Percentiles rank a stretch among this genome's conserved stretches.
Evolutionary conservation across 768 basidiomycete genomes (phyloP).

Genomic region (Lactarius pseudohatsudake): DNA sequence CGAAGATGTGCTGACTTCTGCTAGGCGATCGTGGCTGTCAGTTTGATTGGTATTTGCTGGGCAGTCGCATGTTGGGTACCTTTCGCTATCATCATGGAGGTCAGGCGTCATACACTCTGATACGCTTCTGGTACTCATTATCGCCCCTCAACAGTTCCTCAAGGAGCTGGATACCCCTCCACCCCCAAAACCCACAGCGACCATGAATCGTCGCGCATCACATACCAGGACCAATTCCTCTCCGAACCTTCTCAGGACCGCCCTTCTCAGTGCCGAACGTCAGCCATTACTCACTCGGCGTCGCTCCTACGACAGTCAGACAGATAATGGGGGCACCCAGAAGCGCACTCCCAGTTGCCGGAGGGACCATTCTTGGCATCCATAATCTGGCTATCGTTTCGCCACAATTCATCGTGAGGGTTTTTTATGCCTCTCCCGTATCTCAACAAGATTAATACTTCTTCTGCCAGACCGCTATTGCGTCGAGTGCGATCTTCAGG

Average conservation of each 20-base stretch:
- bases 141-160: slow-evolving; percentile 22
- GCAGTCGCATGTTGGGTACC: slow-evolving; percentile 98
- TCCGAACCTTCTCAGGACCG: slow-evolving; percentile 40
- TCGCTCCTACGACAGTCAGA: slow-evolving; percentile 55
- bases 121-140: slow-evolving; percentile 4
- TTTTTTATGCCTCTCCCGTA: slow-evolving; percentile 35
- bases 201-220: slow-evolving; percentile 40
- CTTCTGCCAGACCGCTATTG: slow-evolving; percentile 67
- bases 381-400: slow-evolving; percentile 95
- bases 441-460: neutral
- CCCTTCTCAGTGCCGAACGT: slow-evolving; percentile 41
- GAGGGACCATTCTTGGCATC: slow-evolving; percentile 91
- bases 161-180: slow-evolving; percentile 24
- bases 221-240: slow-evolving; percentile 57
- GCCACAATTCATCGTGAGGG: slow-evolving; percentile 86
- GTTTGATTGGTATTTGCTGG: slow-evolving; percentile 91
- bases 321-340: slow-evolving; percentile 34
- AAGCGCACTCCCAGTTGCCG: slow-evolving; percentile 59
- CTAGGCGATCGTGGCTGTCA: slow-evolving; percentile 79
- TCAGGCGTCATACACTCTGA: slow-evolving; percentile 29
- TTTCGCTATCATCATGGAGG: slow-evolving; percentile 98
- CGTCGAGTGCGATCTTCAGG: slow-evolving; percentile 85
- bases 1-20: neutral
- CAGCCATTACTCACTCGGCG: slow-evolving; percentile 62
- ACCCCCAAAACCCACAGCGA: neutral